Base-by-base conservation (phyloP, 768 basidiomycete genomes). In the Agaricus blazei region DNA sequence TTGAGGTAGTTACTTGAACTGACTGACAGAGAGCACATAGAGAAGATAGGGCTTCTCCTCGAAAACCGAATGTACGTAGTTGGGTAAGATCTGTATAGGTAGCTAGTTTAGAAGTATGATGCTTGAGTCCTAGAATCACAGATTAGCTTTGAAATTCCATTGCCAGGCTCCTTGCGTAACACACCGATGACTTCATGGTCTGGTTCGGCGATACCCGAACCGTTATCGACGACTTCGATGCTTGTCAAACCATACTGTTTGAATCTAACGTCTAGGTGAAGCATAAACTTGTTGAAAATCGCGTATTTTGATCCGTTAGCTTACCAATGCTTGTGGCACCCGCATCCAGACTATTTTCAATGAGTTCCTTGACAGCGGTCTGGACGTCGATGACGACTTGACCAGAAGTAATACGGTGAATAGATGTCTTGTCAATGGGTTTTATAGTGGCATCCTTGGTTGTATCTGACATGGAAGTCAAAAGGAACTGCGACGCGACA, bases 331-430 rank as follows among this genome's bases (percentile, higher is more conserved):
- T 84, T 0, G 89, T 93, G 0, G 94, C 91, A 0, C 88, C 89
- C 1, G 97, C 94, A 67, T 99, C 97, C 28, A 98, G 73, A 56
- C 92, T 90, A 67, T 99, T 99, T 71, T 99, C 97, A 2, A 99
- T 82, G 8, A 98, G 82, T 68, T 99, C 97, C 67, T 98, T 99
- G 56, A 98, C 86, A 1, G 93, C 93, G 0, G 89, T 90, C 66
- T 94, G 93, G 0, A 98, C 80, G 66, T 97, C 93, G 27, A 95
- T 78, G 1, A 98, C 89, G 45, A 98, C 96, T 67, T 98, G 97
- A 1, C 96, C 96, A 2, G 93, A 93, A 0, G 94, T 90, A 52
- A 99, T 90, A 52, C 82, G 78, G 67, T 98, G 97, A 9, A 95
- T 77, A 3, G 94, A 90, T 4, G 77, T 69, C 2, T 72, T 70